Base-by-base conservation (phyloP, 2,329 filamentous ascomycete species). In the Paraconiothyrium sp. region DNA sequence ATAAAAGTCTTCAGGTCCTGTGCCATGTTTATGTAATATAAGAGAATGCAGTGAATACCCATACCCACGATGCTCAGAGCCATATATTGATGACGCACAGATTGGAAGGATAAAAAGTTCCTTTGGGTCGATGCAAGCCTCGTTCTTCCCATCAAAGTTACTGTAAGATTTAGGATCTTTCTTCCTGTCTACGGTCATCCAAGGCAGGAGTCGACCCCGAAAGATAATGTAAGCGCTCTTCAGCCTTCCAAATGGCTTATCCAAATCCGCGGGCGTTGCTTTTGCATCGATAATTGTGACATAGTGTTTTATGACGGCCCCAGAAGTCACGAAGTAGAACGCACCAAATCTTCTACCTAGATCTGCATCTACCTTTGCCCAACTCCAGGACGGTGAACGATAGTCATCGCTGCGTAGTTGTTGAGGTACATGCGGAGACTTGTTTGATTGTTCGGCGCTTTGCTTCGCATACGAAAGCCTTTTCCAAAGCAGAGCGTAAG, bases 221-320 rank as follows among this genome's bases (percentile, higher is more conserved):
- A 54, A 22, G 34, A 30, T 43, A 37, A 44, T 54, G 13, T 44
- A 20, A 5, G 51, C 51, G 13, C 51, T 24, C 22, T 43, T 43
- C 11, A 54, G 14, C 10, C 27, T 11, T 1, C 51, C 22, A 24
- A 44, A 54, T 20, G 20, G 11, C n/a, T 44, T 44, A 20, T 43
- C 22, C 16, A 35, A n/a, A 16, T 54, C 51, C 9, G 32, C 20
- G 20, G 37, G 37, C 37, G 27, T 54, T 16, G 37, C 37, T 27
- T 24, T 54, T n/a, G 22, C 16, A 1, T 34, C 30, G 8, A 39
- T 4, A 20, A 52, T 52, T 0, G 49, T 39, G 30, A 51, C 49
- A 14, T 16, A 11, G 4, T 24, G 34, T 32, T 49, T 49, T 27
- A 13, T 32, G 6, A 11, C 20, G 13, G 2, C 2, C 8, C 9